Evolutionary conservation across 164 flowering plant species (phyloP).

Genomic region (Buxus sempervirens): DNA sequence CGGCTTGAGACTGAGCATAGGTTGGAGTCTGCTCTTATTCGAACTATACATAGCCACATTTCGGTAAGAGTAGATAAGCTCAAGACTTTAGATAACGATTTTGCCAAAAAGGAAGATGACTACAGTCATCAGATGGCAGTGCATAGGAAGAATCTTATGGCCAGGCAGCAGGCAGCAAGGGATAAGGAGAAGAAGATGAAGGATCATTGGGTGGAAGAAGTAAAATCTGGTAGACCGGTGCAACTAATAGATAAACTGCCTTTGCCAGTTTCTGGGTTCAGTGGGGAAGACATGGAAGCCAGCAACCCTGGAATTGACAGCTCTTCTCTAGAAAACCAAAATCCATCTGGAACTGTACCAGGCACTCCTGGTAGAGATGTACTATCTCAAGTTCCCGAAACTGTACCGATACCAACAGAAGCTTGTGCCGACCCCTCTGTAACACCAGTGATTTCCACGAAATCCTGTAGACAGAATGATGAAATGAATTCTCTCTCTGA

Average conservation of each 20-base stretch:
- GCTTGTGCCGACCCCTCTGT: not conserved
- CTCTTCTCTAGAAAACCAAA: slow-evolving; percentile 11
- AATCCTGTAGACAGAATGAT: not conserved
- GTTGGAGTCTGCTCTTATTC: slow-evolving; percentile 36
- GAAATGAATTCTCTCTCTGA: not conserved
- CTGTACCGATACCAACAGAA: slow-evolving; percentile 2
- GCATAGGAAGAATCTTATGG: slow-evolving; percentile 37
- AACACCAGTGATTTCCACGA: not conserved
- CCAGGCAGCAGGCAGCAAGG: slow-evolving; percentile 30
- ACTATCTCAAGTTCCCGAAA: slow-evolving; percentile 10
- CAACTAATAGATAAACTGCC: slow-evolving; percentile 20
- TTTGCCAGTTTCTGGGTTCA: slow-evolving; percentile 17
- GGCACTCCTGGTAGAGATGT: slow-evolving; percentile 8
- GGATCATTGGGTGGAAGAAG: slow-evolving; percentile 31
- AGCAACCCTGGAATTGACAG: slow-evolving; percentile 13
- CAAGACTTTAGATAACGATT: slow-evolving; percentile 31
- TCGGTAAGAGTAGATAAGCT: slow-evolving; percentile 38
- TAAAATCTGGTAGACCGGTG: slow-evolving; percentile 28
- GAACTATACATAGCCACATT: slow-evolving; percentile 22
- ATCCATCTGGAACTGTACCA: slow-evolving; percentile 3
- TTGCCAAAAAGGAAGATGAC: slow-evolving; percentile 35
- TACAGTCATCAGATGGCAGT: slow-evolving; percentile 21
- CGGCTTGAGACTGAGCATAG: slow-evolving; percentile 28
- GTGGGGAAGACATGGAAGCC: slow-evolving; percentile 12
- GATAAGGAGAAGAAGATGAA: slow-evolving; percentile 26